Evolutionary conservation across 257 asterid species (phyloP), one percentile per base, ranked within the genome.

Genomic region (Salvia rosmarinus): DNA sequence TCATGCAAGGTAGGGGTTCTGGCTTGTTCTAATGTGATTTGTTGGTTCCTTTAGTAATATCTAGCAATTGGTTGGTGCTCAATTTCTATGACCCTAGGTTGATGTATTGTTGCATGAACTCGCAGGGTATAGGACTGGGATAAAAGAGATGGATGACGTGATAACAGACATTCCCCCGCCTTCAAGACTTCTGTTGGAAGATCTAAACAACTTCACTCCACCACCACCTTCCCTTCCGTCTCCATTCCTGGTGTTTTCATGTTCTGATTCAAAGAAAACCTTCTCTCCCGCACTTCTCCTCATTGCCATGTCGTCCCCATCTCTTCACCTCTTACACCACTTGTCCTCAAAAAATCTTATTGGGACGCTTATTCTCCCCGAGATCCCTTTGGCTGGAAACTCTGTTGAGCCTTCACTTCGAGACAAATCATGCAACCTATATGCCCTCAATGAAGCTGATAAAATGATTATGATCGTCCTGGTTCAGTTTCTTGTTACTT

Each of bases 131-230:
- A 68, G 57, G 14, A 68, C 64, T 58, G 40, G 49, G 49, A 44
- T 60, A 73, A 63, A 60, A 79, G 78, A 83, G 77, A 95, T 95
- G 99, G 98, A 90, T 34, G 98, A 95, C 72, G 92, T 91, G 69
- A 85, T 91, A 77, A 95, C 99, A 12, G 98, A 91, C 59, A 60
- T 75, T 67, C 97, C 98, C 9, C 99, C 98, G 3, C 99, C 99
- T 65, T 95, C 99, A 19, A 91, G 99, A 68, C 83, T 95, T 76
- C 73, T 91, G 42, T 65, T 85, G 76, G 99, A 95, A 82, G 98
- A 95, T 75, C 84, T 95, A 51, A 88, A 92, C 88, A 92, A 88
- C 78, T 95, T 95, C 81, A 77, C 98, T 58, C 96, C 90, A 34
- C 88, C 94, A 30, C 85, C 88, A 14, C 89, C 89, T 58, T 73